Conservation (phyloP, 257 asterid genomes). For the Perilla frutescens region DNA sequence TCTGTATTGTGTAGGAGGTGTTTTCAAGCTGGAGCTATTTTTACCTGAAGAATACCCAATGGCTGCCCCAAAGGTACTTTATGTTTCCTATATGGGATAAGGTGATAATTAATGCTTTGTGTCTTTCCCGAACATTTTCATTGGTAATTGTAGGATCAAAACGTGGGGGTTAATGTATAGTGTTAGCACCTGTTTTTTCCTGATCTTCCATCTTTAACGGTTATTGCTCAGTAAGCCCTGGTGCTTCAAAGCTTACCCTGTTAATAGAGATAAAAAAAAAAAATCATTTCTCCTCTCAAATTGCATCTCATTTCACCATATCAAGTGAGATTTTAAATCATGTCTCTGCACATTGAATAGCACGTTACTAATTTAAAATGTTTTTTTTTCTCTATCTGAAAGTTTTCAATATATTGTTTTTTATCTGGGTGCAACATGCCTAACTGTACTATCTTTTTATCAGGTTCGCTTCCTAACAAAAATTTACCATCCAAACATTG, state of each 20-base stretch:
- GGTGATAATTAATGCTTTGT: background rate
- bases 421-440: background rate
- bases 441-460: conserved; percentile 28
- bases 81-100: background rate
- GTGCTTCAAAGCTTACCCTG: too few relatives aligned
- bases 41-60: conserved; percentile 98
- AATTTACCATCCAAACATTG: conserved; percentile 98
- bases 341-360: too few relatives aligned
- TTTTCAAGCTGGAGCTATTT: conserved; percentile 94
- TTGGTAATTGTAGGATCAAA: background rate
- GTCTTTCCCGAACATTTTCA: background rate
- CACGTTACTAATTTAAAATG: too few relatives aligned
- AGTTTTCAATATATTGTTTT: background rate
- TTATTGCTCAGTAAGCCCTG: too few relatives aligned
- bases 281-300: too few relatives aligned
- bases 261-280: too few relatives aligned
- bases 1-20: conserved; percentile 68
- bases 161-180: background rate
- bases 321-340: too few relatives aligned
- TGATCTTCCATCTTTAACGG: too few relatives aligned
- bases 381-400: background rate
- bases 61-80: conserved; percentile 96
- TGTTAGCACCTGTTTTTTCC: background rate
- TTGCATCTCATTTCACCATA: too few relatives aligned
- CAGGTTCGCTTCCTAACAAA: conserved; percentile 99